Evolutionary conservation across 129 eudicot genomes (phyloP), one percentile per base, ranked within the genome.

Genomic region (Apium graveolens): DNA sequence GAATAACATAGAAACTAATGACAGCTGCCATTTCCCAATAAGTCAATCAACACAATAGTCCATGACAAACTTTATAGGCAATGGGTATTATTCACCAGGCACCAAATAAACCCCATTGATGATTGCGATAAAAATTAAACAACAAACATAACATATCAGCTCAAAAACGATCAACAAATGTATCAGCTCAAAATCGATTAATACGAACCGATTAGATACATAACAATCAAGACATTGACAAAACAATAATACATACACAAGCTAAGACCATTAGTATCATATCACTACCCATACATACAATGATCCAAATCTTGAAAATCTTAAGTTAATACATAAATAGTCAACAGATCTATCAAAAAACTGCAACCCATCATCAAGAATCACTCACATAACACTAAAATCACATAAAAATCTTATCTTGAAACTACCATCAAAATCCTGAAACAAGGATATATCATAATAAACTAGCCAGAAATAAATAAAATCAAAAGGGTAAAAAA

Each of bases 351-450:
- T 46, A 74, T 42, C 60, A 11, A 27, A 26, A 43, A 43, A n/a
- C 77, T 44, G 39, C 76, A 42, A 44, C 57, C 77, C 38, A 14
- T 74, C 77, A 44, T 44, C 77, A 44, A 74, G 74, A 83, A 80
- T 51, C 37, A 65, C 55, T 60, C 75, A 27, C 20, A 74, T 12
- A 45, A 74, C 49, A 12, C 31, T 11, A 26, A 60, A 26, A 74
- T 43, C 9, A 43, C 4, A 27, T 60, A 29, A 32, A 66, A 66
- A 31, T 3, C 16, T 12, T 9, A 32, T 66, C 38, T 66, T 31
- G 39, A 65, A 65, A 20, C 39, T 57, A n/a, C 14, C 66, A 2
- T n/a, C 29, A 57, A 57, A 57, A 57, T 32, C 73, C 13, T 68
- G 73, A 0, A 68, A 32, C 8, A 7, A 18, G 44, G 26, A 38